Evolutionary conservation across 2,329 filamentous ascomycete species (phyloP).

Genomic region (Xylariaceae sp.): DNA sequence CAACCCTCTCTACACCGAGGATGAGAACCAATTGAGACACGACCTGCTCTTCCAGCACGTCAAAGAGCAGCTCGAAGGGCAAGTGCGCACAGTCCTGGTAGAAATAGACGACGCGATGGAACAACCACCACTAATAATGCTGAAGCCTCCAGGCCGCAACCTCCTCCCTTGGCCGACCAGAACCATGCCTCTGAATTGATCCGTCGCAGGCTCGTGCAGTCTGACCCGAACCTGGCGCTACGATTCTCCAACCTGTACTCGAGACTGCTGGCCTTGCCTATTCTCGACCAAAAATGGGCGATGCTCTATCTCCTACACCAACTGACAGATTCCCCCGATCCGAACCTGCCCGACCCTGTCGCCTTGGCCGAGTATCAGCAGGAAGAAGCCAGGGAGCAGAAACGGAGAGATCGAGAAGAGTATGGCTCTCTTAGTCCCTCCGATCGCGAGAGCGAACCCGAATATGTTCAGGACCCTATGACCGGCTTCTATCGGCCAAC

Average conservation of each 20-base stretch:
- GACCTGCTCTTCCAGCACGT: constrained; percentile 54
- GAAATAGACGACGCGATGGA: neutral
- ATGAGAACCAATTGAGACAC: constrained; percentile 62
- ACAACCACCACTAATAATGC: constrained; percentile 7
- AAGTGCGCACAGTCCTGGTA: constrained; percentile 18
- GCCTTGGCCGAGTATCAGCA: constrained; percentile 32
- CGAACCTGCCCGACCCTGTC: constrained; percentile 41
- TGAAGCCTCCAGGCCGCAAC: constrained; percentile 37
- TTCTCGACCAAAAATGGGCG: constrained; percentile 93
- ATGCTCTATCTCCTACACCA: constrained; percentile 89
- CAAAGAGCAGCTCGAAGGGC: constrained; percentile 50
- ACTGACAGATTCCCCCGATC: constrained; percentile 64
- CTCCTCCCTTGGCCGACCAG: constrained; percentile 62
- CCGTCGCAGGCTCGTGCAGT: constrained; percentile 77
- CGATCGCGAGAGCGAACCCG: constrained; percentile 19
- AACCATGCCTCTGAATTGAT: constrained; percentile 93
- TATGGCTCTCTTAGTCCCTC: constrained; percentile 25
- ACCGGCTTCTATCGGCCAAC: constrained; percentile 26
- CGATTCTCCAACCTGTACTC: constrained; percentile 89
- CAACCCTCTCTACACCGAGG: constrained; percentile 60
- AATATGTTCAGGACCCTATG: constrained; percentile 13
- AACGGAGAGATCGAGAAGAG: constrained; percentile 18
- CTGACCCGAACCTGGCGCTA: constrained; percentile 71
- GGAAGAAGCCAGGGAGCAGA: constrained; percentile 25
- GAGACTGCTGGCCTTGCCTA: constrained; percentile 80